phyloP scores from a whole-genome alignment of 1,284 basidiomycete genomes.

The Cutaneotrichosporon dermatis region DNA sequence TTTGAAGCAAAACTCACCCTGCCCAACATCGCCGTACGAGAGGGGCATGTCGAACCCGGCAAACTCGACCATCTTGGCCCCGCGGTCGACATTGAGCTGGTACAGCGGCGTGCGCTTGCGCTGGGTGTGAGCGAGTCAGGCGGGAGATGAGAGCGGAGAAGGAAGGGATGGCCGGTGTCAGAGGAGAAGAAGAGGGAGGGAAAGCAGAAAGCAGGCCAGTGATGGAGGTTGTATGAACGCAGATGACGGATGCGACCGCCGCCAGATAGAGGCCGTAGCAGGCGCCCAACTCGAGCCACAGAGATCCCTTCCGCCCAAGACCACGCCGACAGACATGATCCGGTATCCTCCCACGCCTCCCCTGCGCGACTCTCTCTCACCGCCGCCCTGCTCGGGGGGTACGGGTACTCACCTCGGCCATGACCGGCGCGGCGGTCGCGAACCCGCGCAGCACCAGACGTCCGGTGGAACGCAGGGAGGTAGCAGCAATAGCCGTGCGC shows the following conservation, averaged over 20 bases:
- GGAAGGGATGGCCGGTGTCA: background rate
- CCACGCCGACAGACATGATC: too few relatives aligned
- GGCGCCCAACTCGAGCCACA: too few relatives aligned
- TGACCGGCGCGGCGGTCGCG: conserved; percentile 14
- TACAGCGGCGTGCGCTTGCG: conserved; percentile 72
- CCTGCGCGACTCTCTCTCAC: background rate
- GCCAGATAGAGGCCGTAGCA: too few relatives aligned
- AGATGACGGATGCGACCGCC: too few relatives aligned
- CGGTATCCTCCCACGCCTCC: background rate
- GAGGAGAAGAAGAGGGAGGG: too few relatives aligned
- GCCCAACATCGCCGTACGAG: conserved; percentile 73
- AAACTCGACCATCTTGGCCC: conserved; percentile 94
- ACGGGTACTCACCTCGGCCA: background rate
- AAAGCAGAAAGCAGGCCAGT: too few relatives aligned
- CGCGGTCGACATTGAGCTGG: conserved; percentile 80
- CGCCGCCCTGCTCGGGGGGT: background rate
- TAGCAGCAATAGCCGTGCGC: conserved; percentile 9
- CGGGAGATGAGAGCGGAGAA: background rate
- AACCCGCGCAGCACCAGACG: conserved; percentile 21
- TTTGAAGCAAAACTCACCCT: conserved; percentile 56
- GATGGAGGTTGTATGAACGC: too few relatives aligned
- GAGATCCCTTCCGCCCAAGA: too few relatives aligned
- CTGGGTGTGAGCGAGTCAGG: conserved; percentile 25
- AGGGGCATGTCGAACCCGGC: conserved; percentile 95
- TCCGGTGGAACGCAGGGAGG: conserved; percentile 6